These are phyloP conservation scores for Spironucleus salmonicida DNA, from an alignment of 208 protist genomes.

Conservation along the genomic window DNA sequence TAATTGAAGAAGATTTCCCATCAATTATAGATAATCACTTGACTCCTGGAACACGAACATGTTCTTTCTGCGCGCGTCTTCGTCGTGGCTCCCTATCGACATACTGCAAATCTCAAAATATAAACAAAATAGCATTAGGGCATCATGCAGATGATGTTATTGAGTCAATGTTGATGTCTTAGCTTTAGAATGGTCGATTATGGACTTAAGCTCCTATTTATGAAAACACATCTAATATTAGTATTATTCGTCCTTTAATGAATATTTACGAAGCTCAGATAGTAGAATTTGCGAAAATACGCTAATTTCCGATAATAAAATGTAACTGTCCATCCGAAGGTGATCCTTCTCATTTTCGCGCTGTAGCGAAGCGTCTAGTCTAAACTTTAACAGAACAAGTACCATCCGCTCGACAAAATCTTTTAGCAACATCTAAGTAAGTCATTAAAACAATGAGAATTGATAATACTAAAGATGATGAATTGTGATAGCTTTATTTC, in stretches of 20 bases:
- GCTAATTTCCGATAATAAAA: conserved; percentile 9
- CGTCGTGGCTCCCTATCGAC: conserved; percentile 8
- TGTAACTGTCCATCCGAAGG: conserved; percentile 27
- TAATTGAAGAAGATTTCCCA: conserved; percentile 4
- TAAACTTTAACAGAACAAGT: too few relatives aligned
- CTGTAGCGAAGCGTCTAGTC: neutral
- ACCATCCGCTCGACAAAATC: too few relatives aligned
- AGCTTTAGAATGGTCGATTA: neutral
- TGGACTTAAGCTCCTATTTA: conserved; percentile 17
- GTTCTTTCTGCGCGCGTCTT: conserved; percentile 12
- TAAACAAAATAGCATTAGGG: conserved; percentile 14
- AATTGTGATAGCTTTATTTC: too few relatives aligned
- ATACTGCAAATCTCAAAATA: neutral
- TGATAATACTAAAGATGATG: too few relatives aligned
- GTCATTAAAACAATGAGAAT: too few relatives aligned
- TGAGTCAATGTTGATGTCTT: conserved; percentile 26
- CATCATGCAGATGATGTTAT: conserved; percentile 20
- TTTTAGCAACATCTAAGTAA: too few relatives aligned
- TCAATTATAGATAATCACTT: conserved; percentile 6
- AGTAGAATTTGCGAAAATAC: neutral
- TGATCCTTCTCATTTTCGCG: neutral
- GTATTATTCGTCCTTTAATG: conserved; percentile 5
- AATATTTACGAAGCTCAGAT: neutral
- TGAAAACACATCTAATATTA: neutral
- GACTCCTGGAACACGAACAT: neutral